Conservation (phyloP, 164 flowering plant species). For the Pachysandra terminalis region DNA sequence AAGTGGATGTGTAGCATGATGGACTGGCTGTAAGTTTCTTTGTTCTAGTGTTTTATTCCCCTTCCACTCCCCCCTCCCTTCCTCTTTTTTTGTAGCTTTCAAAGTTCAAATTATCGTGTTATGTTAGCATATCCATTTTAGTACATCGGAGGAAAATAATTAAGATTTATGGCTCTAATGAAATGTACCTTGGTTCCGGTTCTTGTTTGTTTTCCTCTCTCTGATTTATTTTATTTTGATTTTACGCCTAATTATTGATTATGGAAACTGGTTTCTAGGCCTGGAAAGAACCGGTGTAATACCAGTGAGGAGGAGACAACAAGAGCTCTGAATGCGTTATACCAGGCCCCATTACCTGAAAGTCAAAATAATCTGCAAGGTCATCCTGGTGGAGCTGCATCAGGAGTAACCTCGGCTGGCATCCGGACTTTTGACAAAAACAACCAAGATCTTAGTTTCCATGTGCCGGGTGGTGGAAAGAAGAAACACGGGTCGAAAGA, state of each 20-base stretch:
- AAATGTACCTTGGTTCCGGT: too few relatives aligned
- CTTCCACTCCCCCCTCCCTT: too few relatives aligned
- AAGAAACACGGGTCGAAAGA: slow-evolving; percentile 46
- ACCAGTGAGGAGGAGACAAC: slow-evolving; percentile 77
- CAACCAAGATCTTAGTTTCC: slow-evolving; percentile 19
- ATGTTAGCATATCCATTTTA: too few relatives aligned
- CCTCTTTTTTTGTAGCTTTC: too few relatives aligned
- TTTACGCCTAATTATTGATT: neutral
- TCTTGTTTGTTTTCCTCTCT: too few relatives aligned
- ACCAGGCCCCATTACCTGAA: slow-evolving; percentile 39
- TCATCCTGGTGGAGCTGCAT: slow-evolving; percentile 24
- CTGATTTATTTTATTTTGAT: too few relatives aligned
- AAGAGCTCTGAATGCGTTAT: slow-evolving; percentile 48
- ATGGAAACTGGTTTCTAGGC: slow-evolving; percentile 44
- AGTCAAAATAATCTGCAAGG: slow-evolving; percentile 31
- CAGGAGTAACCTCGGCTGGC: slow-evolving; percentile 26
- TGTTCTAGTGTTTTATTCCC: neutral
- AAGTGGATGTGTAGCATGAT: slow-evolving; percentile 95
- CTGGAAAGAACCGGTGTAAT: slow-evolving; percentile 80
- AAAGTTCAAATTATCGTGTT: too few relatives aligned
- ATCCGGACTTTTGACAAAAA: slow-evolving; percentile 26
- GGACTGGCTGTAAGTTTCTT: slow-evolving; percentile 87
- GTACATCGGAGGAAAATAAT: too few relatives aligned
- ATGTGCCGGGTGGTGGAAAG: slow-evolving; percentile 30
- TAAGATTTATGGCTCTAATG: too few relatives aligned